Percentiles rank a stretch among this genome's conserved stretches.
These are phyloP conservation scores for Hirschfeldia incana DNA, from an alignment of 345 rosid species.

Conservation along the genomic window DNA sequence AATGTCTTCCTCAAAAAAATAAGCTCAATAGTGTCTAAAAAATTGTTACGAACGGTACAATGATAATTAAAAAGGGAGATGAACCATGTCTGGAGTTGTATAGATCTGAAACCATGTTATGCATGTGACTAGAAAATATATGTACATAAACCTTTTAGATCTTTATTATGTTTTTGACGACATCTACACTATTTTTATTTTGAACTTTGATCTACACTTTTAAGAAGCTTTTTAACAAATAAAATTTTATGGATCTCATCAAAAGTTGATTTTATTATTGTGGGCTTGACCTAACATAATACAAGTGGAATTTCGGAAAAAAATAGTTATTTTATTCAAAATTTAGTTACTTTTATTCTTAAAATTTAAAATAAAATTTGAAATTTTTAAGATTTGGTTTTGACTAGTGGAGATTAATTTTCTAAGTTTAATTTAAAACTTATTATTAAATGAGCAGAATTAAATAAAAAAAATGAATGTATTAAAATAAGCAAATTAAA, in stretches of 20 bases:
- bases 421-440: too few relatives aligned
- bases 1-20: too few relatives aligned
- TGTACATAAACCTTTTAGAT: not conserved
- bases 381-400: too few relatives aligned
- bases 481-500: too few relatives aligned
- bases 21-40: too few relatives aligned
- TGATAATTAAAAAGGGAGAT: not conserved
- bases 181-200: not conserved
- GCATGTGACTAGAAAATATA: slow-evolving; percentile 24
- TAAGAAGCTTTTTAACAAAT: not conserved
- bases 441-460: too few relatives aligned
- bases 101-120: slow-evolving; percentile 11
- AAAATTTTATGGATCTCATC: not conserved
- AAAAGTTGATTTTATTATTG: not conserved
- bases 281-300: not conserved
- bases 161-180: not conserved
- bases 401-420: too few relatives aligned
- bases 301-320: not conserved
- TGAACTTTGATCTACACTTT: not conserved
- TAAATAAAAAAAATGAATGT: too few relatives aligned
- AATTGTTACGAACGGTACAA: too few relatives aligned
- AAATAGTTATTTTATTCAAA: too few relatives aligned
- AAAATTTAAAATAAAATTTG: too few relatives aligned
- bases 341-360: too few relatives aligned
- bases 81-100: not conserved